Base-by-base conservation (phyloP, 257 asterid genomes). In the Solanum medicagineum region DNA sequence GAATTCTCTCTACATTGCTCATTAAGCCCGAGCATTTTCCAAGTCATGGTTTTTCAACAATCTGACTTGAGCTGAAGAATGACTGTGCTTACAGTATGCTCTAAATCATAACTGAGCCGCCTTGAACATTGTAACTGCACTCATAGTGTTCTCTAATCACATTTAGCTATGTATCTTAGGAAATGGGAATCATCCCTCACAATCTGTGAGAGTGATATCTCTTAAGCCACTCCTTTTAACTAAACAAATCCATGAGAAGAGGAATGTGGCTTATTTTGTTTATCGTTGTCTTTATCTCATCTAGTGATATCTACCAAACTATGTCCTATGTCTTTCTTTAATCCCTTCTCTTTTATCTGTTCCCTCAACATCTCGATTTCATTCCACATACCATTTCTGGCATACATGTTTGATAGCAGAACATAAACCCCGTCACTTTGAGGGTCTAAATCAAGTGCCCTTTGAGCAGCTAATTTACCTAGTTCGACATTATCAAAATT, bases 371-470 rank as follows among this genome's bases (percentile, higher is more conserved):
- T 86, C 85, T 86, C 98, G 84, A 94, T 93, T 90, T 92, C 97
- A 85, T 81, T 88, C 99, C 98, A 93, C 98, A 93, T 85, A 2
- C 93, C 93, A 85, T 91, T 90, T 90, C 87, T 88, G 54, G 97
- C 98, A 86, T 91, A 96, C 93, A 95, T 88, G 87, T 96, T 96
- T 4, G 95, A 94, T 49, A 96, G 85, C 81, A 95, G 85, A 88
- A 92, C 91, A 85, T 90, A 91, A 87, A 95, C 87, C 19, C 99
- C 99, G 11, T 89, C 90, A 70, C 92, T 95, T 24, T 88, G 49
- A 40, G 97, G 97, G 87, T 96, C 98, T 91, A 92, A 55, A 40
- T 90, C 90, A 42, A 94, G 90, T n/a, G 98, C 99, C 87, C 89
- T 89, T 77, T 87, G 89, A 86, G 97, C 98, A 71, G 95, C 98